Evolutionary conservation across 2,329 filamentous ascomycete species (phyloP).

Genomic region (Ceratocystis ficicola): DNA sequence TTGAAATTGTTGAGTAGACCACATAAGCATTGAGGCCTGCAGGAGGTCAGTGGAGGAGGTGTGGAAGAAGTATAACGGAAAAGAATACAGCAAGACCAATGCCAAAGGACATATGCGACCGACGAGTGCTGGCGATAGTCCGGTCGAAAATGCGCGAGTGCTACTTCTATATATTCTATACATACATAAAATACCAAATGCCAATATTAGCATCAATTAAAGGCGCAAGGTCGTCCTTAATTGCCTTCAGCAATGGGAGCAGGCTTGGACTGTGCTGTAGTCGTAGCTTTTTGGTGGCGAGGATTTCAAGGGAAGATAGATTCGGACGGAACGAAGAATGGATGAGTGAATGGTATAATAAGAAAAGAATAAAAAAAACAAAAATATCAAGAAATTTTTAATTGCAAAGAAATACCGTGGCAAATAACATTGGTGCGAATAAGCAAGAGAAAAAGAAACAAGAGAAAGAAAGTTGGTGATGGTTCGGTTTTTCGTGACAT

Average conservation of each 20-base stretch:
- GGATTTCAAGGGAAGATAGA: no score
- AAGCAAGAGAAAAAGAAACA: background rate
- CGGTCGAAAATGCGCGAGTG: background rate
- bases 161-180: background rate
- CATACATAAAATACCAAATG: background rate
- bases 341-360: no score
- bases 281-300: background rate
- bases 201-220: slow-evolving; percentile 5
- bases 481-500: no score
- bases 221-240: background rate
- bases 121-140: background rate
- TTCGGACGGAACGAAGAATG: no score
- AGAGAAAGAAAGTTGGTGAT: background rate
- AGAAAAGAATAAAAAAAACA: background rate
- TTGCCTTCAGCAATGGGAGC: slow-evolving; percentile 4
- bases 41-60: background rate
- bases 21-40: background rate
- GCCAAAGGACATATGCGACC: background rate
- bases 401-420: background rate
- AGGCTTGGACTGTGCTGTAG: background rate
- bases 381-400: background rate
- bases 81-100: background rate
- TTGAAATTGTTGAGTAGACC: background rate
- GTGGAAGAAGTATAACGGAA: background rate
- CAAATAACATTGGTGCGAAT: background rate